These are phyloP conservation scores for Phytopythium helicoides DNA, from an alignment of 352 stramenopile genomes.

Conservation along the genomic window DNA sequence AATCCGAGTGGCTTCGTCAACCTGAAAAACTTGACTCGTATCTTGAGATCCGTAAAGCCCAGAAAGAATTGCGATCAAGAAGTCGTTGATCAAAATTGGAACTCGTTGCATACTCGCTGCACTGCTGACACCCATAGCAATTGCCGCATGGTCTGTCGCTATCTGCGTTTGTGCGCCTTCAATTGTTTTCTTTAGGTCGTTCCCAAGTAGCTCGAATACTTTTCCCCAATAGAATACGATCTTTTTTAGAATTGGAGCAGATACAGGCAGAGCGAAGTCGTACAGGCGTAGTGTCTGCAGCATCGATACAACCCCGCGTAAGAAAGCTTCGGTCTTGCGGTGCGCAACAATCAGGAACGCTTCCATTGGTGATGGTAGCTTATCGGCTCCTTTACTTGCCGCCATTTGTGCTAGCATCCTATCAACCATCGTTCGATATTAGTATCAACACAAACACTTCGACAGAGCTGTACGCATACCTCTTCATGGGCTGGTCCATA, in stretches of 20 bases:
- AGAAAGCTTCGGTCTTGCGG: conserved; percentile 67
- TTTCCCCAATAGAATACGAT: conserved; percentile 73
- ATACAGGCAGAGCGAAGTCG: conserved; percentile 48
- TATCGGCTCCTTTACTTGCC: conserved; percentile 42
- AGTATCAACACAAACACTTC: too few species aligned
- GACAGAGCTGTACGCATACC: conserved; percentile 25
- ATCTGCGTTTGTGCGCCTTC: neutral
- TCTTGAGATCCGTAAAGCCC: conserved; percentile 36
- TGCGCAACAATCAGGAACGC: conserved; percentile 65
- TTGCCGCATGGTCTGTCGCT: conserved; percentile 21
- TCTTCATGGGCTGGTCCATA: conserved; percentile 70
- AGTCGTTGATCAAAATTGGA: conserved; percentile 68
- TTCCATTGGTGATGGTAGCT: conserved; percentile 55
- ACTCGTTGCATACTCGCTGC: conserved; percentile 25
- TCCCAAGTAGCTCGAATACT: conserved; percentile 60
- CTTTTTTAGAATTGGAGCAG: conserved; percentile 68
- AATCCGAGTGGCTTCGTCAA: conserved; percentile 53
- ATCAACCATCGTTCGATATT: too few species aligned
- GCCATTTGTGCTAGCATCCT: conserved; percentile 58
- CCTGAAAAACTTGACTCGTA: conserved; percentile 7
- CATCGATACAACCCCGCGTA: conserved; percentile 65
- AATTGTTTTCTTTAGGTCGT: conserved; percentile 26
- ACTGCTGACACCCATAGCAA: conserved; percentile 16
- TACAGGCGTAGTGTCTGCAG: conserved; percentile 68
- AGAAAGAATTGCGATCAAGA: conserved; percentile 52